Conservation (phyloP, 805 yeast genomes). For the Komagataella populi region DNA sequence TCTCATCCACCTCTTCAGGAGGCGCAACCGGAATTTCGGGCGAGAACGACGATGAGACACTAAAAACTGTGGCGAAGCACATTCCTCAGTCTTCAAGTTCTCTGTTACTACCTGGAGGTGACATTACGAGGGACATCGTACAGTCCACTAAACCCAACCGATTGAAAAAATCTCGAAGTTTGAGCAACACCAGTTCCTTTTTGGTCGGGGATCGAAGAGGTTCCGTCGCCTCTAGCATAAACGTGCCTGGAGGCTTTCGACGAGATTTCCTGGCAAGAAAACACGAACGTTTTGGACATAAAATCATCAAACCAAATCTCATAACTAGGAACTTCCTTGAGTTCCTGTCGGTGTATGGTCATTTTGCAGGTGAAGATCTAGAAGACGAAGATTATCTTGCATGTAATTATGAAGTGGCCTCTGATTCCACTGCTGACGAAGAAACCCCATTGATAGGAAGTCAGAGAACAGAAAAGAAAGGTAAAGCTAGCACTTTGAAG, state of each 20-base stretch:
- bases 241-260: conserved; percentile 77
- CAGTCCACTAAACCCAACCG: conserved; percentile 15
- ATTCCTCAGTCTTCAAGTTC: conserved; percentile 8
- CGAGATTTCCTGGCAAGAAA: conserved; percentile 42
- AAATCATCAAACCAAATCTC: conserved; percentile 25
- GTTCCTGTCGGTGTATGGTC: conserved; percentile 68
- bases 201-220: conserved; percentile 31
- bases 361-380: conserved; percentile 74
- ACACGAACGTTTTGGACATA: conserved; percentile 11
- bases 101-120: conserved; percentile 32
- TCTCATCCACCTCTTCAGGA: background rate
- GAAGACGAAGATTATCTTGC: conserved; percentile 53
- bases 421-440: conserved; percentile 19
- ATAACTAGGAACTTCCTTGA: conserved; percentile 65
- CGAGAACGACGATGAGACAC: background rate
- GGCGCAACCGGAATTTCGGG: background rate
- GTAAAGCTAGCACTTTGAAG: conserved; percentile 61
- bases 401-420: conserved; percentile 25
- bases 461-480: conserved; percentile 12
- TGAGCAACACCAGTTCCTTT: conserved; percentile 13
- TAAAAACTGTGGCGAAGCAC: background rate
- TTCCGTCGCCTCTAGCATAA: conserved; percentile 52
- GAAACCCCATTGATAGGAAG: conserved; percentile 17
- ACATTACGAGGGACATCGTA: conserved; percentile 31
- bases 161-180: conserved; percentile 14